These are phyloP conservation scores for Schizochytrium sp. DNA, from an alignment of 108 stramenopile species.

Conservation along the genomic window DNA sequence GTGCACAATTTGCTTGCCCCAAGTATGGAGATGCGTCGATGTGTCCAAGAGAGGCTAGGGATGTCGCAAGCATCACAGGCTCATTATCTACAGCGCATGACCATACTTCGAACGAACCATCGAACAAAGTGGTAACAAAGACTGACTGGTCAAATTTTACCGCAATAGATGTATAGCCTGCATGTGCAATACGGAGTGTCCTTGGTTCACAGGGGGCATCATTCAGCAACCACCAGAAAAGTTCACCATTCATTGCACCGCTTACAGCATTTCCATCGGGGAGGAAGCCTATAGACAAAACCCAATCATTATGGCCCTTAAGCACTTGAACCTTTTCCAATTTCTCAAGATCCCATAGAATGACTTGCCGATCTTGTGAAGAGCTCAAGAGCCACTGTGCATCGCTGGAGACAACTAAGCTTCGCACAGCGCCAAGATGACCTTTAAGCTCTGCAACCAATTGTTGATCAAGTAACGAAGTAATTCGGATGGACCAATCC, in stretches of 20 bases:
- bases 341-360: background rate
- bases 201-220: background rate
- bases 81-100: background rate
- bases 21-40: background rate
- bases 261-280: background rate
- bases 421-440: background rate
- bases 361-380: background rate
- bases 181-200: background rate
- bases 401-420: background rate
- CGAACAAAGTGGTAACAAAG: background rate
- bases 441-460: background rate
- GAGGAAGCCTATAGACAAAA: background rate
- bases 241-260: background rate
- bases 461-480: background rate
- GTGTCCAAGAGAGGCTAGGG: background rate
- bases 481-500: background rate
- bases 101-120: slow-evolving; percentile 14
- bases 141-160: background rate
- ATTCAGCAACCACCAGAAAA: background rate
- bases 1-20: background rate
- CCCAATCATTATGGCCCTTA: background rate
- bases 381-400: background rate
- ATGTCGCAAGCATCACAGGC: background rate
- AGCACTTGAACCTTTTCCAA: background rate
- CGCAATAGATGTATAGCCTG: background rate